phyloP scores from a whole-genome alignment of 2,329 filamentous ascomycete genomes.

The Acrocalymma vagum region DNA sequence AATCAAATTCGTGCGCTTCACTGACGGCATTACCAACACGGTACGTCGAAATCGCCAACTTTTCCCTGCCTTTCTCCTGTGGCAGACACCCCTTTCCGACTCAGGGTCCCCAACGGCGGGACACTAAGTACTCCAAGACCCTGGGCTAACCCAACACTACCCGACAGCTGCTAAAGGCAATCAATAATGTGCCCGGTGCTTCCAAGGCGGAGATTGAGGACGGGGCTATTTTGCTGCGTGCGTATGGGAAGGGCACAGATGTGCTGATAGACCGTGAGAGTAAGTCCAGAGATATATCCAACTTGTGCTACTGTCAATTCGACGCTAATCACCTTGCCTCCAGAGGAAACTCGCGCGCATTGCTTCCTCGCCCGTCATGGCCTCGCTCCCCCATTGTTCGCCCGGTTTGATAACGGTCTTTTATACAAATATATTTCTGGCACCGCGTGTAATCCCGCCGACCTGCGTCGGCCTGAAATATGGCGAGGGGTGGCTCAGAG shows the following conservation, averaged over 20 bases:
- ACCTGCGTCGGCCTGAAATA: slow-evolving; percentile 78
- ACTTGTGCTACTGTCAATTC: slow-evolving; percentile 6
- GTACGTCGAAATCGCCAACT: slow-evolving; percentile 62
- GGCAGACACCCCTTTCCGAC: slow-evolving; percentile 1
- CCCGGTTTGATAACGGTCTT: slow-evolving; percentile 94
- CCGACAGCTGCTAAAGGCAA: slow-evolving; percentile 71
- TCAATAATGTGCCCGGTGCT: slow-evolving; percentile 73
- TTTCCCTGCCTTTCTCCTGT: neutral
- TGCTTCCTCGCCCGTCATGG: slow-evolving; percentile 83
- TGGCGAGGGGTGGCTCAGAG: slow-evolving; percentile 84
- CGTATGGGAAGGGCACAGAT: slow-evolving; percentile 94
- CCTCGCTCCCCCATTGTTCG: slow-evolving; percentile 86
- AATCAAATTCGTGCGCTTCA: slow-evolving; percentile 89
- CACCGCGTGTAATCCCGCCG: slow-evolving; percentile 78
- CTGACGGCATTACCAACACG: slow-evolving; percentile 98
- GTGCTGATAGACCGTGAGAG: slow-evolving; percentile 95
- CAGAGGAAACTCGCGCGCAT: slow-evolving; percentile 74
- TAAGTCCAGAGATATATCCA: slow-evolving; percentile 59
- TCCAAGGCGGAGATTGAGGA: slow-evolving; percentile 81
- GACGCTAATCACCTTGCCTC: slow-evolving; percentile 16
- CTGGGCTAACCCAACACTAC: slow-evolving; percentile 16
- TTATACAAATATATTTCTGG: slow-evolving; percentile 92
- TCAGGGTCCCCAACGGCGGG: too few relatives aligned
- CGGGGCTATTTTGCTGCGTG: slow-evolving; percentile 87
- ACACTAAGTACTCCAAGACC: too few relatives aligned